phyloP scores from a whole-genome alignment of 129 eudicot species.

The Dittrichia graveolens region DNA sequence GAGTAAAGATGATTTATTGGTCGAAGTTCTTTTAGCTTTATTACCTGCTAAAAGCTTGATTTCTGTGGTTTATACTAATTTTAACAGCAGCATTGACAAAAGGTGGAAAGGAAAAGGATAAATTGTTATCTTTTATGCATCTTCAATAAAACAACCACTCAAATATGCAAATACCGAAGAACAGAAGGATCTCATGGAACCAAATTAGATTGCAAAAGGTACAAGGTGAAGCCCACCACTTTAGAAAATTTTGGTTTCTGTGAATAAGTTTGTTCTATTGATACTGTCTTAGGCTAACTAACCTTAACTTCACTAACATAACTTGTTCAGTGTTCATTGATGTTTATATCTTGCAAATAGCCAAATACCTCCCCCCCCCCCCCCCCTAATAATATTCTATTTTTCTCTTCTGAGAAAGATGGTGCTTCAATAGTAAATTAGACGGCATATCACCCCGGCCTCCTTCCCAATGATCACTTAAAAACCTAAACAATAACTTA shows the following conservation, averaged over 20 bases:
- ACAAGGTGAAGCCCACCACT: background rate
- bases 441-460: constrained; percentile 26
- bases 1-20: background rate
- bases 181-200: background rate
- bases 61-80: constrained; percentile 13
- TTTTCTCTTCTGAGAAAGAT: no score
- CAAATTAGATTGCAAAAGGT: constrained; percentile 7
- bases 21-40: constrained; percentile 11
- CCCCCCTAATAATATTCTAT: no score
- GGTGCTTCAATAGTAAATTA: constrained; percentile 22
- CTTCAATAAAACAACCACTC: no score
- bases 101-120: constrained; percentile 39
- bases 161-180: no score
- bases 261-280: background rate
- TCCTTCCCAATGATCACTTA: constrained; percentile 10
- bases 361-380: no score
- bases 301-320: no score
- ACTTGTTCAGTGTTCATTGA: no score
- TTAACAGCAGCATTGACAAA: constrained; percentile 17
- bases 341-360: no score
- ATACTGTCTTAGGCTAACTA: no score
- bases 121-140: no score
- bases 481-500: background rate
- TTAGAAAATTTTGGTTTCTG: background rate
- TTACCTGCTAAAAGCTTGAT: constrained; percentile 17